Base-by-base conservation (phyloP, 2,329 filamentous ascomycete genomes). In the Cryoendolithus antarcticus region DNA sequence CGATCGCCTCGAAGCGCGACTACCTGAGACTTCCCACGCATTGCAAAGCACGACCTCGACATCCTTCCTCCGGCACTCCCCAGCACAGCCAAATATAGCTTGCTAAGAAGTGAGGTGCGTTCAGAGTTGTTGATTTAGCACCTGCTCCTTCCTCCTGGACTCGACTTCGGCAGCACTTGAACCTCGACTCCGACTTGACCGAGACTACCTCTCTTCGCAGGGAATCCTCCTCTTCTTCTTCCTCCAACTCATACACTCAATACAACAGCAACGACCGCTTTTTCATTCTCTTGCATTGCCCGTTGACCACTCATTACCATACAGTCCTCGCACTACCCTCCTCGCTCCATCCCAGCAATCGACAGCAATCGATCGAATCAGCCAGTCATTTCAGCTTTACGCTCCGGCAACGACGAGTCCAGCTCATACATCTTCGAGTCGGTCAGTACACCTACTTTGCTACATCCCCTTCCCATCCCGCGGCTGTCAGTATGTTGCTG, bases 231-330 rank as follows among this genome's bases (percentile, higher is more conserved):
- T 39, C 43, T 41, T 47, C 38, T 41, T 45, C 44, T 43, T 44
- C 37, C 43, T 45, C 38, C 31, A 38, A 48, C 41, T 46, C 48
- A 37, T 41, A 41, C 39, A 36, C n/a, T 34, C 34, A 41, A 36
- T 21, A 46, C 50, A 48, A 49, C 51, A 49, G 37, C 47, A 48
- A 45, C 48, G 49, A 48, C 44, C 50, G 49, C 45, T 50, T 57
- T 42, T 57, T 56, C 55, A 58, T 58, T 54, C 54, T 48, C 49
- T 54, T 57, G 52, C 54, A 58, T 60, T 53, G 49, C 50, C 38
- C 43, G 21, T 46, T 43, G 41, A 35, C 47, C 47, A 45, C 42
- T 48, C 48, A 42, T 49, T 48, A 48, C 43, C 45, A 39, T 43
- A 38, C 40, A 44, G 43, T 37, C 42, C 39, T 37, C 38, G 36